Conservation (phyloP, 73 alveolate genomes). For the Blepharisma japonicum region DNA sequence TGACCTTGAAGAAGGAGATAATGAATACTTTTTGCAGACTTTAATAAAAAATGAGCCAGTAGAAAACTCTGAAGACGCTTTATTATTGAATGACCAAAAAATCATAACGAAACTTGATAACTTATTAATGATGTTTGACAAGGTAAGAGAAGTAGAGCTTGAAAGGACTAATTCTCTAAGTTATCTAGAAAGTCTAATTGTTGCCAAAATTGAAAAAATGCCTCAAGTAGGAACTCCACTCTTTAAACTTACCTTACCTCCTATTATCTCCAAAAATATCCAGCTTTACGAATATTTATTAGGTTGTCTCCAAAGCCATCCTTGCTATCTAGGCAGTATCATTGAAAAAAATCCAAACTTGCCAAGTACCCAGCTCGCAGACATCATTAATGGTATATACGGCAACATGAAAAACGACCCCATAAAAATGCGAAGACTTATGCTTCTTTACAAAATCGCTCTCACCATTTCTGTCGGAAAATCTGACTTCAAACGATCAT, state of each 20-base stretch:
- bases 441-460: constrained; percentile 39
- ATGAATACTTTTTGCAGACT: constrained; percentile 11
- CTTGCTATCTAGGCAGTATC: constrained; percentile 59
- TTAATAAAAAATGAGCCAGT: constrained; percentile 18
- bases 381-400: constrained; percentile 34
- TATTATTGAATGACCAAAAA: not conserved
- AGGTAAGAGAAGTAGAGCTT: constrained; percentile 7
- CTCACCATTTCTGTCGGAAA: constrained; percentile 40
- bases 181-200: not conserved
- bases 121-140: not conserved
- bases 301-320: constrained; percentile 52
- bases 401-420: constrained; percentile 45
- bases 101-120: not conserved
- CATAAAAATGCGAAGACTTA: constrained; percentile 35
- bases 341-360: constrained; percentile 35
- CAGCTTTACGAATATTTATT: constrained; percentile 52
- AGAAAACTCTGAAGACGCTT: constrained; percentile 10
- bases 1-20: not conserved
- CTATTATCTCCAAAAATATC: constrained; percentile 47
- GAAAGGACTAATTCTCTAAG: not conserved
- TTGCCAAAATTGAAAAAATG: constrained; percentile 19
- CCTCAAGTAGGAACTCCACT: constrained; percentile 8
- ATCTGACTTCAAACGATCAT: constrained; percentile 41
- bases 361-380: constrained; percentile 40
- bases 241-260: constrained; percentile 51